Percentiles rank a stretch among this genome's conserved stretches.
phyloP scores from a whole-genome alignment of 1,284 basidiomycete species.

The Testicularia cyperi region DNA sequence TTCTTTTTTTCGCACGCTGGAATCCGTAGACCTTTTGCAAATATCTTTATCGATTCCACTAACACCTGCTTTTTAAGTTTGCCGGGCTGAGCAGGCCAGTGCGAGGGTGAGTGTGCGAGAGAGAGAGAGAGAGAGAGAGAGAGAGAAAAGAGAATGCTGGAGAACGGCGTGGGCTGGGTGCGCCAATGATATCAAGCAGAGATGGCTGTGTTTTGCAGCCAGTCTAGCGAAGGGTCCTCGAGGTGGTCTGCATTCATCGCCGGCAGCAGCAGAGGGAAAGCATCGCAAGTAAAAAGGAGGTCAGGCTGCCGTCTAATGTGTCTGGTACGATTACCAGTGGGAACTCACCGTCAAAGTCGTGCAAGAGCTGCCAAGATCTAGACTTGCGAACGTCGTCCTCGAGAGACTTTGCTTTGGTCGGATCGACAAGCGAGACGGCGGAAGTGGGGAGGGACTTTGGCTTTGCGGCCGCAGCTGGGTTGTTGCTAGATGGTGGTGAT shows the following conservation, averaged over 20 bases:
- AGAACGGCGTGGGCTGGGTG: too few relatives aligned
- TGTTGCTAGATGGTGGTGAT: not conserved
- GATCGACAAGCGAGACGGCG: slow-evolving; percentile 7
- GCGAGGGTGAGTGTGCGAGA: too few relatives aligned
- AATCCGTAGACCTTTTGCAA: too few relatives aligned
- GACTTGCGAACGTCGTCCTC: slow-evolving; percentile 12
- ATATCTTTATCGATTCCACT: too few relatives aligned
- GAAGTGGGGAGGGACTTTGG: slow-evolving; percentile 7
- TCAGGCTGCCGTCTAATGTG: too few relatives aligned
- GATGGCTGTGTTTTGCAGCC: slow-evolving; percentile 28
- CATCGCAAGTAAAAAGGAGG: too few relatives aligned
- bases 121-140: too few relatives aligned
- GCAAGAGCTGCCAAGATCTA: slow-evolving; percentile 13
- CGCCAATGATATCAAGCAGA: slow-evolving; percentile 15
- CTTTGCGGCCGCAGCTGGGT: slow-evolving; percentile 10
- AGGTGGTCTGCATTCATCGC: slow-evolving; percentile 40
- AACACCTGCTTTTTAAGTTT: too few relatives aligned
- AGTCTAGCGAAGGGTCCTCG: slow-evolving; percentile 27
- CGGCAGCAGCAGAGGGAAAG: too few relatives aligned
- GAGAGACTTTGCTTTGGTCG: slow-evolving; percentile 5
- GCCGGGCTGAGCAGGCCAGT: too few relatives aligned
- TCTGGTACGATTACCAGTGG: too few relatives aligned
- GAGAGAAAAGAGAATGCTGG: not conserved
- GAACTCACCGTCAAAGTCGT: slow-evolving; percentile 35
- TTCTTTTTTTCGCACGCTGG: too few relatives aligned